Evolutionary conservation across 1,284 basidiomycete species (phyloP).

Genomic region (Cryptococcus maquisensis): DNA sequence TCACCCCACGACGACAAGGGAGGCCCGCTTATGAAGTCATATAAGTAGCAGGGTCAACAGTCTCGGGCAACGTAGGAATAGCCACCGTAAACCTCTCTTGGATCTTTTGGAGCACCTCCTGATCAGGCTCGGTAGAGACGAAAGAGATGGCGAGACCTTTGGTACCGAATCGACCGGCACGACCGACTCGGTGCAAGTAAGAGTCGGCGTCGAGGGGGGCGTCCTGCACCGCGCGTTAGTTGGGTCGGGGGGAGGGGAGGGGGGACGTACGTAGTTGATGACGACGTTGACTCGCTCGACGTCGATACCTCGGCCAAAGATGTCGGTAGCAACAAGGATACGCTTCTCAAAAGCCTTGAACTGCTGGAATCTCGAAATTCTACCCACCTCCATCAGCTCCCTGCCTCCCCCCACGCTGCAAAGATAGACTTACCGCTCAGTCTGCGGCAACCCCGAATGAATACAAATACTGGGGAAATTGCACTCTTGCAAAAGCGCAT

Average conservation of each 20-base stretch:
- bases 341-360: constrained; percentile 99
- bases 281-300: constrained; percentile 97
- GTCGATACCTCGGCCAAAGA: constrained; percentile 95
- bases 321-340: constrained; percentile 95
- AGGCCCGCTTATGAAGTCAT: constrained; percentile 45
- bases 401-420: not conserved
- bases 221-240: constrained; percentile 53
- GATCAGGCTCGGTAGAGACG: constrained; percentile 84
- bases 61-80: constrained; percentile 47
- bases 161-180: constrained; percentile 98
- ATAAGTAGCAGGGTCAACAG: constrained; percentile 46
- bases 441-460: constrained; percentile 88
- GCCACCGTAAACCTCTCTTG: constrained; percentile 51
- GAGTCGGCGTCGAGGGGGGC: constrained; percentile 95
- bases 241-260: not conserved
- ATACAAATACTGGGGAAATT: constrained; percentile 99
- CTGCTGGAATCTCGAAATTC: constrained; percentile 94
- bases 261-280: constrained; percentile 63
- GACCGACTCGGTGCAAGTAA: constrained; percentile 97
- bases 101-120: constrained; percentile 70
- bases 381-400: constrained; percentile 34
- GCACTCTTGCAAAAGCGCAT: constrained; percentile 93
- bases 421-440: constrained; percentile 72
- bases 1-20: too few relatives aligned
- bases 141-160: constrained; percentile 99